These are phyloP conservation scores for Adansonia rubrostipa DNA, from an alignment of 441 rosid genomes.

Conservation along the genomic window DNA sequence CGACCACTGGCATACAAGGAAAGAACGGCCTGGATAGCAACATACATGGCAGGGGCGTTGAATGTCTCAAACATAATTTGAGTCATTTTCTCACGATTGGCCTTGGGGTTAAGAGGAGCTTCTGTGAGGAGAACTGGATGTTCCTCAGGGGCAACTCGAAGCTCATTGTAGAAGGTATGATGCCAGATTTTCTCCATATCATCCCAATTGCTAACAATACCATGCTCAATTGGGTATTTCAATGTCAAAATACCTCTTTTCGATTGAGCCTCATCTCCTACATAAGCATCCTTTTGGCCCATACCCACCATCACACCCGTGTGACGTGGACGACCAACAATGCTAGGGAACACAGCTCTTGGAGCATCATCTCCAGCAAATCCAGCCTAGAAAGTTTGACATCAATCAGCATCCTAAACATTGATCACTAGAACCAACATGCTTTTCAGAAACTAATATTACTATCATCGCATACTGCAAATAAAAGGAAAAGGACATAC, in stretches of 20 bases:
- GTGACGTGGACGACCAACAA: slow-evolving; percentile 74
- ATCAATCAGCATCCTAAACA: slow-evolving; percentile 14
- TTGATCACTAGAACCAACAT: background rate
- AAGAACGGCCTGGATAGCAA: no score
- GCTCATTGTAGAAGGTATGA: slow-evolving; percentile 75
- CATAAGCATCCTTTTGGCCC: slow-evolving; percentile 68
- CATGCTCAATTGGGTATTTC: slow-evolving; percentile 67
- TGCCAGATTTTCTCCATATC: slow-evolving; percentile 85
- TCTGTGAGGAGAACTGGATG: slow-evolving; percentile 17
- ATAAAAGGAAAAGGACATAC: background rate
- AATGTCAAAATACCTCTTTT: slow-evolving; percentile 28
- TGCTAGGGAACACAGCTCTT: slow-evolving; percentile 81
- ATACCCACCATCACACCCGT: slow-evolving; percentile 84
- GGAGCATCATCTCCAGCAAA: slow-evolving; percentile 93
- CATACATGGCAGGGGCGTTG: no score
- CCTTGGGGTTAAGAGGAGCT: no score
- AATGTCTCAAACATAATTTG: no score
- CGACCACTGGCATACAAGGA: no score
- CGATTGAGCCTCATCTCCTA: slow-evolving; percentile 31
- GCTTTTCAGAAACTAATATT: background rate
- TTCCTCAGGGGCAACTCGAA: slow-evolving; percentile 71
- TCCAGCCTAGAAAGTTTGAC: slow-evolving; percentile 56
- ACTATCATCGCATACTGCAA: background rate
- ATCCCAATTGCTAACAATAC: slow-evolving; percentile 77
- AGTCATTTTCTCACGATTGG: no score